phyloP scores from a whole-genome alignment of 148 eudicot species.

The Gaultheria prostrata region DNA sequence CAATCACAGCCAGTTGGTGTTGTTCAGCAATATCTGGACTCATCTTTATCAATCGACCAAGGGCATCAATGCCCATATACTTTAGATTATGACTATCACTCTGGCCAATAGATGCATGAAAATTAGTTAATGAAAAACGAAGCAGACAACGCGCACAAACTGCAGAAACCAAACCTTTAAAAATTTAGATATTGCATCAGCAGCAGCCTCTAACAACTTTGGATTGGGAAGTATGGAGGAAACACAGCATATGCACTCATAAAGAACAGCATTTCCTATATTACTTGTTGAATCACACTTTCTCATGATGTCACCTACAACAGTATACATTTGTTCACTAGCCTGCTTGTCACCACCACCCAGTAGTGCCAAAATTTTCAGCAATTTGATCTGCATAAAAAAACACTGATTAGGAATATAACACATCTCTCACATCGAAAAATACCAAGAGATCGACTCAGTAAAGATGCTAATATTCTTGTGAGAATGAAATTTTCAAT shows the following conservation, averaged over 20 bases:
- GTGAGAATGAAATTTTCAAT: not conserved
- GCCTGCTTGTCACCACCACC: conserved; percentile 94
- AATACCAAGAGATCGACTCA: not conserved
- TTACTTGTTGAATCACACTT: conserved; percentile 78
- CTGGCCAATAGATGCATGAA: conserved; percentile 40
- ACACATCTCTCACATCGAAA: not conserved
- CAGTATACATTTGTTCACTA: conserved; percentile 92
- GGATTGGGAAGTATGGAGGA: conserved; percentile 71
- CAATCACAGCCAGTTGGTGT: conserved; percentile 95
- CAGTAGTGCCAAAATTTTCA: conserved; percentile 81
- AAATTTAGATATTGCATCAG: conserved; percentile 84
- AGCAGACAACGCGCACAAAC: conserved; percentile 5
- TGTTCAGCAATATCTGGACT: conserved; percentile 97
- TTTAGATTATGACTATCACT: conserved; percentile 95
- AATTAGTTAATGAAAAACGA: conserved; percentile 11
- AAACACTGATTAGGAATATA: conserved; percentile 16
- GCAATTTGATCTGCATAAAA: conserved; percentile 78
- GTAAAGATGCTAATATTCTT: not conserved
- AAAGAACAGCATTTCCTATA: conserved; percentile 95
- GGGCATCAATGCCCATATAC: conserved; percentile 98
- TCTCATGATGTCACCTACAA: conserved; percentile 83
- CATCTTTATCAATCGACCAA: conserved; percentile 82
- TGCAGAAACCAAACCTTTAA: conserved; percentile 53
- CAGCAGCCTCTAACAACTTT: conserved; percentile 82
- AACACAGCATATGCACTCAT: conserved; percentile 87